phyloP scores from a whole-genome alignment of 2,329 filamentous ascomycete genomes.

The Juglanconis sp. region DNA sequence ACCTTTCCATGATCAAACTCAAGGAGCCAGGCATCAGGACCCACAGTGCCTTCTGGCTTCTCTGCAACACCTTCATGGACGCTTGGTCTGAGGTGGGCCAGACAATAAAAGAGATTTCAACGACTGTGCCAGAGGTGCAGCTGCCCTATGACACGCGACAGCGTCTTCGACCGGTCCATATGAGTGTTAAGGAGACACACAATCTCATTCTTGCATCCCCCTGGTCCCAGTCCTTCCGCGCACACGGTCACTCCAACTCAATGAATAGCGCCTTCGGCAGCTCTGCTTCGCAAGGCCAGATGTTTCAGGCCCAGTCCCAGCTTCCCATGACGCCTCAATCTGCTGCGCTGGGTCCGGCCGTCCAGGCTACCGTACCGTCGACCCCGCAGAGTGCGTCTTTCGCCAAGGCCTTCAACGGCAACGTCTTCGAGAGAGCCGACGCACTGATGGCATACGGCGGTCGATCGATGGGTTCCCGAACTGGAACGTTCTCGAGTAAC shows the following conservation, averaged over 20 bases:
- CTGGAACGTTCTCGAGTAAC: conserved; percentile 57
- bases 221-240: conserved; percentile 44
- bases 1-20: conserved; percentile 76
- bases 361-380: conserved; percentile 82
- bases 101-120: conserved; percentile 48
- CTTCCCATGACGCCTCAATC: conserved; percentile 85
- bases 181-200: conserved; percentile 75
- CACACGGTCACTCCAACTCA: conserved; percentile 33
- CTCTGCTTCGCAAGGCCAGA: conserved; percentile 19
- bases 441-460: conserved; percentile 56
- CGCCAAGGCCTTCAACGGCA: conserved; percentile 50
- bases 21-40: conserved; percentile 76
- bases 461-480: conserved; percentile 50
- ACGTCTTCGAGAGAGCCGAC: conserved; percentile 60
- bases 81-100: conserved; percentile 66
- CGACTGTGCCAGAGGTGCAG: conserved; percentile 45
- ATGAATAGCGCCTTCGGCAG: conserved; percentile 28
- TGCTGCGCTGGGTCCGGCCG: conserved; percentile 82
- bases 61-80: conserved; percentile 72
- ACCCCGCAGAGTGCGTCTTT: conserved; percentile 61
- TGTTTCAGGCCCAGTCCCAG: conserved; percentile 23
- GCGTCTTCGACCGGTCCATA: conserved; percentile 77
- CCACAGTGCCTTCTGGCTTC: conserved; percentile 59
- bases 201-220: conserved; percentile 64
- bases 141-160: conserved; percentile 66